A percentile compares a stretch with the other conserved stretches of the same genome.
These are phyloP conservation scores for Pochonia chlamydosporia DNA, from an alignment of 2,329 filamentous ascomycete species.

Conservation along the genomic window DNA sequence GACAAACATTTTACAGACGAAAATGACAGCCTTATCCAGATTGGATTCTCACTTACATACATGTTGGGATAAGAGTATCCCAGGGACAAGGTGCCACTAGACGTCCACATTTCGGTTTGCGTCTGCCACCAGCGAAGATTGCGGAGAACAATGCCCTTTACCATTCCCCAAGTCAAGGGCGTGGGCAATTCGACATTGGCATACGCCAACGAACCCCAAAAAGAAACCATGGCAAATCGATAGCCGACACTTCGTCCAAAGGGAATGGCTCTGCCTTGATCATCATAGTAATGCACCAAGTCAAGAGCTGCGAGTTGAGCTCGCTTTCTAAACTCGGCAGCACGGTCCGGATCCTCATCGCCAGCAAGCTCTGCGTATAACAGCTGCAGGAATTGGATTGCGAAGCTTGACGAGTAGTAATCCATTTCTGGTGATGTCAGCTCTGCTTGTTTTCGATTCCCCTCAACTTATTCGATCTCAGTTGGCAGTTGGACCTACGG, in stretches of 20 bases:
- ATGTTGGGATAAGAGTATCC: constrained; percentile 77
- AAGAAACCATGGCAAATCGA: constrained; percentile 79
- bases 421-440: constrained; percentile 57
- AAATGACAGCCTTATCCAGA: background rate
- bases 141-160: constrained; percentile 68
- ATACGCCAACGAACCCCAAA: constrained; percentile 74
- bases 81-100: constrained; percentile 68
- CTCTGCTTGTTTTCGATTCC: background rate
- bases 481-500: constrained; percentile 32
- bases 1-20: background rate
- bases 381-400: constrained; percentile 74
- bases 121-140: constrained; percentile 77
- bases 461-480: no score
- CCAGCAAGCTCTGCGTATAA: constrained; percentile 68
- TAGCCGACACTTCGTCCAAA: constrained; percentile 76
- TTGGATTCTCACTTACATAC: constrained; percentile 42
- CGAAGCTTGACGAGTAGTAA: constrained; percentile 78
- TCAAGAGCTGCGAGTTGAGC: constrained; percentile 63
- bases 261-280: constrained; percentile 65
- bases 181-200: constrained; percentile 66
- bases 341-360: constrained; percentile 58
- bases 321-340: constrained; percentile 63
- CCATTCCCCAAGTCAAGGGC: constrained; percentile 71
- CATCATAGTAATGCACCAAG: constrained; percentile 70
- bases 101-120: constrained; percentile 67